phyloP scores from a whole-genome alignment of 352 stramenopile species.

The Phytophthora multivora region DNA sequence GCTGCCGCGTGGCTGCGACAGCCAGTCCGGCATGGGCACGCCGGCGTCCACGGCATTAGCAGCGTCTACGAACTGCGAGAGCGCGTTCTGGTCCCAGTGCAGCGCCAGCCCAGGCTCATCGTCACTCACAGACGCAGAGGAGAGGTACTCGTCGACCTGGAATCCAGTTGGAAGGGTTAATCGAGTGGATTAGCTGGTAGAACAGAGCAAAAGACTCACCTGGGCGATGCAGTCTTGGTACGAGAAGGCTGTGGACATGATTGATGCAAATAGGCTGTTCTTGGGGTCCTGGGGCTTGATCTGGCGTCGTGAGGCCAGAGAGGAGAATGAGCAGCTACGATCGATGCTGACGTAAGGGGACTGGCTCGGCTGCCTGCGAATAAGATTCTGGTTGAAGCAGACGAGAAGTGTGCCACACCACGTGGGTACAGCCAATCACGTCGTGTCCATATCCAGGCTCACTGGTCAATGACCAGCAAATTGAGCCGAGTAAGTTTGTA shows the following conservation, averaged over 20 bases:
- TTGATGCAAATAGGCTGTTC: neutral
- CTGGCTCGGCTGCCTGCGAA: constrained; percentile 28
- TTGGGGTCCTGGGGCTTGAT: constrained; percentile 3
- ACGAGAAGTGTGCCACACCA: constrained; percentile 11
- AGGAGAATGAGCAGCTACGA: constrained; percentile 19
- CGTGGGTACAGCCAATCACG: constrained; percentile 12
- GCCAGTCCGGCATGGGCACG: constrained; percentile 36
- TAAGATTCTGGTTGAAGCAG: constrained; percentile 33
- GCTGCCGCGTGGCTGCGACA: constrained; percentile 33
- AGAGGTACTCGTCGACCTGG: constrained; percentile 48
- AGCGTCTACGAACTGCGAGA: constrained; percentile 38
- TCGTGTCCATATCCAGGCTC: neutral
- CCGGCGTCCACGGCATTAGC: constrained; percentile 31
- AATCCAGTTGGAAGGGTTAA: neutral
- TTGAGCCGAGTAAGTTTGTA: neutral
- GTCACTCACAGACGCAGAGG: constrained; percentile 38
- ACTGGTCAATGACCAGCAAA: neutral
- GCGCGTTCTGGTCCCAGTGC: constrained; percentile 39
- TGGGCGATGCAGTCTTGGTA: constrained; percentile 44
- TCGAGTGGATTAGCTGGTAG: neutral
- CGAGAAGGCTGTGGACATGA: constrained; percentile 36
- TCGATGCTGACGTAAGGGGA: neutral
- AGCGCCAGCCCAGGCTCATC: constrained; percentile 38
- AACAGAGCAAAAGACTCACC: constrained; percentile 3
- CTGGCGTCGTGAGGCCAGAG: constrained; percentile 14